Evolutionary conservation across 306 rosid species (phyloP), one percentile per base, ranked within the genome.

Genomic region (Leucaena leucocephala): DNA sequence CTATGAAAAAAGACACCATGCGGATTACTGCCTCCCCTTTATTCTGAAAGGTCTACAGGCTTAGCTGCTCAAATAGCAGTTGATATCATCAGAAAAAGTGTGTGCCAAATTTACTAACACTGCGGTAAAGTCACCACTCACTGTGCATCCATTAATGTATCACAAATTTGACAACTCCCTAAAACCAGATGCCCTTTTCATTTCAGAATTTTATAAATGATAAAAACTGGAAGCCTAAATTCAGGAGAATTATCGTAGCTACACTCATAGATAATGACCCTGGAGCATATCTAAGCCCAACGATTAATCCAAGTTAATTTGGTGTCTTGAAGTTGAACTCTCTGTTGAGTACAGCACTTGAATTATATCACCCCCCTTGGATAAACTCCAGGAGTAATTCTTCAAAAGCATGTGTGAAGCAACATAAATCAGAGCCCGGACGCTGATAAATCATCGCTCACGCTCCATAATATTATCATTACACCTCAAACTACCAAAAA

Each of bases 401-500:
- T 33, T 36, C 39, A 27, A 27, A 27, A 27, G 27, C 39, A 65
- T 6, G 40, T 0, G 15, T 1, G 46, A 16, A 65, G 17, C 69
- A 35, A 35, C 69, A 63, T 16, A 54, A 43, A 74, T 48, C 63
- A 76, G 57, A 59, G 19, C 63, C 72, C 50, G 45, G 52, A 7
- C 2, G 40, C 65, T 64, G 49, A 77, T 52, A 72, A 68, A 49
- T 16, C 42, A 82, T 44, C 72, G 78, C 78, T 48, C 48, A 58
- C 12, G 10, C 35, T 22, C 45, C 75, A 27, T 78, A 79, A 42
- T 77, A 82, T 68, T 73, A 57, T 50, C 22, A 45, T 34, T 49
- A 36, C 43, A 65, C 59, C 80, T 66, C 67, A 59, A 43, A 40
- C 52, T 46, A 46, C 52, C 17, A 12, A 46, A 46, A 11, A 46